These are phyloP conservation scores for Pseudogymnoascus destructans DNA, from an alignment of 2,329 filamentous ascomycete genomes.

Conservation along the genomic window DNA sequence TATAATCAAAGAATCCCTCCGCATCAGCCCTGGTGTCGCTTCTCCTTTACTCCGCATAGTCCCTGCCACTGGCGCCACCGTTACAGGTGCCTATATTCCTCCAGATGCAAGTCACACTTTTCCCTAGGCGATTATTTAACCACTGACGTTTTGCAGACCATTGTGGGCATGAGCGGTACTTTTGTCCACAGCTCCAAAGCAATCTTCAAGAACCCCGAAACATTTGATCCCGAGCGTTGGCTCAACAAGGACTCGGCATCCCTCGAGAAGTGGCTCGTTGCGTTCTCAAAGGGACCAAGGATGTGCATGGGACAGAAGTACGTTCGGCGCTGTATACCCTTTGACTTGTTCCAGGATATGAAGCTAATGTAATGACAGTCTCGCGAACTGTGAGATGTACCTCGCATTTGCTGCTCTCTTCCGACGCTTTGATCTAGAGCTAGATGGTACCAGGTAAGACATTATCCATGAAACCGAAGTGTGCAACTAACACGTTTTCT, in stretches of 20 bases:
- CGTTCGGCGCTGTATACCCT: neutral
- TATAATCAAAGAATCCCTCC: neutral
- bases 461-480: neutral
- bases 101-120: neutral
- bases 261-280: slow-evolving; percentile 26
- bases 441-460: slow-evolving; percentile 20
- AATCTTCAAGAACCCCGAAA: slow-evolving; percentile 17
- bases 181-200: slow-evolving; percentile 18
- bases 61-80: slow-evolving; percentile 2
- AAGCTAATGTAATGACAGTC: slow-evolving; percentile 10
- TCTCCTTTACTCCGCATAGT: slow-evolving; percentile 4
- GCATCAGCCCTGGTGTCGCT: neutral
- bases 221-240: slow-evolving; percentile 19
- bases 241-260: slow-evolving; percentile 10
- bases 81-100: slow-evolving; percentile 7
- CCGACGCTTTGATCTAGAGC: slow-evolving; percentile 22
- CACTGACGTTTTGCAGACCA: neutral
- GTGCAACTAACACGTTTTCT: neutral
- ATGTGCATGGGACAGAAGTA: slow-evolving; percentile 26
- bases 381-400: slow-evolving; percentile 25
- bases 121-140: too few relatives aligned
- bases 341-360: neutral
- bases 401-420: slow-evolving; percentile 25
- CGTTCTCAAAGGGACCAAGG: slow-evolving; percentile 33
- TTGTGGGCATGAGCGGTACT: slow-evolving; percentile 15